Evolutionary conservation across 2,329 filamentous ascomycete species (phyloP), one percentile per base, ranked within the genome.

Genomic region (Fusarium secorum): DNA sequence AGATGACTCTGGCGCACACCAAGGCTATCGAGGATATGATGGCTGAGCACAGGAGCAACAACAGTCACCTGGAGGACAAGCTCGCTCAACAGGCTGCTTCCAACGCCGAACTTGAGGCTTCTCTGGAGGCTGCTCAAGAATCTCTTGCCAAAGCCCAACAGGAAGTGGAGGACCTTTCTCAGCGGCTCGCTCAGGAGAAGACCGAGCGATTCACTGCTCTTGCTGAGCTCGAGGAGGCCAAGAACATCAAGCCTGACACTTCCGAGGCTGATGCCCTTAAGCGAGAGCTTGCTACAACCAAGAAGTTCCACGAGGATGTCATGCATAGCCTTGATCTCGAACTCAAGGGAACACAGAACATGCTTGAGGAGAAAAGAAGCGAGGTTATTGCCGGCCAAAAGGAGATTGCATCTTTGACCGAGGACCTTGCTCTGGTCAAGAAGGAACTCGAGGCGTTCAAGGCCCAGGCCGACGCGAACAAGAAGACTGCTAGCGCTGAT

Each of bases 191-290:
- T 4, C 82, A 85, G 52, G 86, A 87, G 70, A 89, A 89, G 82
- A 88, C 89, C 81, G 85, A 86, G 60, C 87, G 87, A 66, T 86
- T 88, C 65, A 86, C 85, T 61, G 85, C 87, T 14, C 84, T 88
- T 78, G 88, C 88, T 24, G 88, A 89, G 54, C 83, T 91, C 20
- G 89, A 91, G 66, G 87, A 87, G 11, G 79, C 82, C 46, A 86
- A 84, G 80, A 89, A 82, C 74, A 83, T 83, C 73, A 89, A 86
- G 77, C 81, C 86, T 11, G 88, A 90, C 75, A 88, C 85, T 4
- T 82, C 84, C 1, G 88, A 84, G 75, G 78, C 81, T 4, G 88
- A 90, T 73, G 82, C 81, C 4, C 80, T 90, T 36, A 84, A 82
- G 67, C 79, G 81, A 33, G 83, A 90, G 72, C 78, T 90, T 28